Base-by-base conservation (phyloP, 345 rosid genomes). In the Salix exigua region DNA sequence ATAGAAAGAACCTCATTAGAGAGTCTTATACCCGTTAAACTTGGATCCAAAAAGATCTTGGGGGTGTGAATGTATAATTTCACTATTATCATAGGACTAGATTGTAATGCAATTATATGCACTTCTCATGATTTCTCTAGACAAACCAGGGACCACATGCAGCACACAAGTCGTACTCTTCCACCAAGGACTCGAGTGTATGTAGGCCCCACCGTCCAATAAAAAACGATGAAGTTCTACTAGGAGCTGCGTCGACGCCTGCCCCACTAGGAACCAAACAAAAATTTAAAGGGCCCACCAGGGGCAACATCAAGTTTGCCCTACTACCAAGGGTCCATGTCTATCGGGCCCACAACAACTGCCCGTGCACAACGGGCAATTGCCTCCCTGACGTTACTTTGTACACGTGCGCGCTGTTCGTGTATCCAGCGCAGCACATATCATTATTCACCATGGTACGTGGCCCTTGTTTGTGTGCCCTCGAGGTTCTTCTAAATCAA, bases 321-420 rank as follows among this genome's bases (percentile, higher is more conserved):
- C 88, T 2, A 55, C 76, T 62, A 69, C 74, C 74, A 0, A 83
- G 75, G 58, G 88, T 83, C 83, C 40, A 51, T 85, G 89, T 87
- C 82, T 61, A 37, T 18, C 70, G 75, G 89, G 78, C 90, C 90
- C 90, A 85, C 85, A 61, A 31, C 77, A 35, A 23, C 80, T 83
- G 83, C 79, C 85, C 86, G 82, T 71, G 72, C 60, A 70, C 68
- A 61, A 71, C 78, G 80, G 82, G 66, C 68, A 74, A 74, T 42
- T 18, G 40, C 18, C 31, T 61, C 65, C 65, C 28, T 3, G 30
- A 28, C 23, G 40, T 60, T 42, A 50, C 66, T 46, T 17, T 14
- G 9, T 18, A 82, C 77, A 84, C 83, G 87, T 76, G 83, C 82
- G 78, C 26, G 8, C 2, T 37, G 38, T 5, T 4, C 3, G 11